A percentile compares a stretch with the other conserved stretches of the same genome.
phyloP scores from a whole-genome alignment of 441 rosid genomes.

The Pelargonium myrrhifolium region DNA sequence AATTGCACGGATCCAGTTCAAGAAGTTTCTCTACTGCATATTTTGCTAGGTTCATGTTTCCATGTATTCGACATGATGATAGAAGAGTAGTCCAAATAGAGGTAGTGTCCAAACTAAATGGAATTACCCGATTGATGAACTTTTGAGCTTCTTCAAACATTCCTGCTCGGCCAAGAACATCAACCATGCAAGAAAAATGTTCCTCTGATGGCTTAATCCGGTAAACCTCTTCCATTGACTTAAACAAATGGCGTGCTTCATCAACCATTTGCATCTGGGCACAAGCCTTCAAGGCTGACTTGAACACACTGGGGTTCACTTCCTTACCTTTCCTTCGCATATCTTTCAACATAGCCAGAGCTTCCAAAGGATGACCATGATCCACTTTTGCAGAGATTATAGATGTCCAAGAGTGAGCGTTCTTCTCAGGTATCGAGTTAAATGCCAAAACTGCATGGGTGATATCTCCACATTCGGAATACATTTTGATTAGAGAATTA shows the following conservation, averaged over 20 bases:
- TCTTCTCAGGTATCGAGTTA: slow-evolving; percentile 17
- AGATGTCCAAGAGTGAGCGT: slow-evolving; percentile 24
- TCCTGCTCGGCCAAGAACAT: slow-evolving; percentile 23
- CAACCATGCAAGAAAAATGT: slow-evolving; percentile 24
- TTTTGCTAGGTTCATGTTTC: slow-evolving; percentile 23
- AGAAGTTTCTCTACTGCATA: slow-evolving; percentile 25
- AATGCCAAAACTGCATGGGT: slow-evolving; percentile 20
- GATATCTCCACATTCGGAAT: slow-evolving; percentile 21
- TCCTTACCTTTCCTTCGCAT: slow-evolving; percentile 20
- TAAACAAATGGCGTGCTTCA: slow-evolving; percentile 21
- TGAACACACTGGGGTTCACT: slow-evolving; percentile 16
- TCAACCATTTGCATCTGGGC: slow-evolving; percentile 19
- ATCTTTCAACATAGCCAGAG: slow-evolving; percentile 18
- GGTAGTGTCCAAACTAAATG: slow-evolving; percentile 12
- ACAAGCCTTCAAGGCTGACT: slow-evolving; percentile 26
- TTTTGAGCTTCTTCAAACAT: slow-evolving; percentile 22
- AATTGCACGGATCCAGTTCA: slow-evolving; percentile 23
- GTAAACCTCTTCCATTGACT: slow-evolving; percentile 22
- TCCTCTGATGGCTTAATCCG: slow-evolving; percentile 23
- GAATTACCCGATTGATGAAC: slow-evolving; percentile 18
- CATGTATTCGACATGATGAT: slow-evolving; percentile 16
- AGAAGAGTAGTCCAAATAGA: slow-evolving; percentile 24
- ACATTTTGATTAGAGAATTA: slow-evolving; percentile 21
- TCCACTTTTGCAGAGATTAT: slow-evolving; percentile 26
- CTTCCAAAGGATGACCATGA: slow-evolving; percentile 27